These are phyloP conservation scores for Diphasiastrum complanatum DNA, from an alignment of 83 land plant genomes.

Conservation along the genomic window DNA sequence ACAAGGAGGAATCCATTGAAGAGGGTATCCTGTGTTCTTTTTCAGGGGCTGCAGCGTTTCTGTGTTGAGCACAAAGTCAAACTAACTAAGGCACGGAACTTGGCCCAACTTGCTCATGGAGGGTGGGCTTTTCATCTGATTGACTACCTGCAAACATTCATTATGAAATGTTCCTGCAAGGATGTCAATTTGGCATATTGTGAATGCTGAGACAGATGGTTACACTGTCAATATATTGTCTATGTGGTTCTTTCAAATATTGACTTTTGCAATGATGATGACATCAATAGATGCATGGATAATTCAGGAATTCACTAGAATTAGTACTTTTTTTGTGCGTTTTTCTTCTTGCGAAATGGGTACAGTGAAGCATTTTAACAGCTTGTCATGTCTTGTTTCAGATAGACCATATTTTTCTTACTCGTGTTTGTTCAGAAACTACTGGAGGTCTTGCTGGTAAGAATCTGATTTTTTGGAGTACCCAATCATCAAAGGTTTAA, in stretches of 20 bases:
- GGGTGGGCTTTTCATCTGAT: conserved; percentile 27
- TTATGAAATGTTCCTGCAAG: too few relatives aligned
- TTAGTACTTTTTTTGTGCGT: too few relatives aligned
- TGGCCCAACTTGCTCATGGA: conserved; percentile 22
- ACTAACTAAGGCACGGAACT: conserved; percentile 70
- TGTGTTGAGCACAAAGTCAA: conserved; percentile 90
- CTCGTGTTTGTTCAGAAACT: conserved; percentile 98
- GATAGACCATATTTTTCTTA: conserved; percentile 96
- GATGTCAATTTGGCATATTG: too few relatives aligned
- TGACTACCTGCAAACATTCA: background rate
- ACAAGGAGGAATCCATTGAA: background rate
- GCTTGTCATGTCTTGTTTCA: conserved; percentile 30
- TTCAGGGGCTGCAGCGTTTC: conserved; percentile 87
- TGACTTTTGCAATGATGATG: too few relatives aligned
- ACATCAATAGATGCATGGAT: too few relatives aligned
- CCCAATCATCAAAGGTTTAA: too few relatives aligned
- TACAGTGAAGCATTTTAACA: conserved; percentile 1
- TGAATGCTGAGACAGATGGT: too few relatives aligned
- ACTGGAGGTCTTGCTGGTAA: conserved; percentile 97
- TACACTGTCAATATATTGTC: too few relatives aligned
- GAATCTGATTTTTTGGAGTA: too few relatives aligned
- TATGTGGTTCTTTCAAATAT: too few relatives aligned
- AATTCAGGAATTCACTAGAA: too few relatives aligned
- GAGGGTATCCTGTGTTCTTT: conserved; percentile 2
- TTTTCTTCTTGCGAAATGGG: too few relatives aligned